phyloP scores from a whole-genome alignment of 345 rosid species.

The Syzygium aromaticum region DNA sequence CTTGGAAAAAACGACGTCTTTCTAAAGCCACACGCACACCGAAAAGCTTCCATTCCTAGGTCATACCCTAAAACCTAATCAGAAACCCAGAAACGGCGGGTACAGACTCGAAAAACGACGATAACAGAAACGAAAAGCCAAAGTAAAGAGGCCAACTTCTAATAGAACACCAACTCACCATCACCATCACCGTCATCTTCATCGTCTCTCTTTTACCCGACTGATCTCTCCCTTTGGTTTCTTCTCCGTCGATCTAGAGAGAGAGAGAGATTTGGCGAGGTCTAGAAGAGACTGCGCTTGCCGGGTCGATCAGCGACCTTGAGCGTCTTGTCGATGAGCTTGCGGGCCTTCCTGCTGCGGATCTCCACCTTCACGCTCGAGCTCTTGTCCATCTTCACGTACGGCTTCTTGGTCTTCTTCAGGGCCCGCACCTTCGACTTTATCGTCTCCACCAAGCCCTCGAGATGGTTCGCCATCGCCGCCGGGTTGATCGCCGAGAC shows the following conservation, averaged over 20 bases:
- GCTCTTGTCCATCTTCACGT: conserved; percentile 86
- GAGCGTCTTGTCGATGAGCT: conserved; percentile 75
- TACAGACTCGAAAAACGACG: not conserved
- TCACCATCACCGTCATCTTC: not conserved
- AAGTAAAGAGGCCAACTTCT: not conserved
- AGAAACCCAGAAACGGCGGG: not conserved
- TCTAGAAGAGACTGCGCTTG: conserved; percentile 23
- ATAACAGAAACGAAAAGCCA: not conserved
- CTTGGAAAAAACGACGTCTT: not conserved
- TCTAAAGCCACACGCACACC: not conserved
- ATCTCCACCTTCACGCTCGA: conserved; percentile 92
- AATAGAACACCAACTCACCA: not conserved
- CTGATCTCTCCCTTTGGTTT: not conserved
- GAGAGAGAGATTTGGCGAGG: not conserved
- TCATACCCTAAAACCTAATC: not conserved
- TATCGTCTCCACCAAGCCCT: conserved; percentile 67
- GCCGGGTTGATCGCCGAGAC: not conserved
- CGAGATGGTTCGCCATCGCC: conserved; percentile 63
- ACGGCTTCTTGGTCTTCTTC: conserved; percentile 52
- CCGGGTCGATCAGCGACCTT: conserved; percentile 74
- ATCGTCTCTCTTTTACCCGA: not conserved
- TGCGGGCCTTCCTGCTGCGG: conserved; percentile 75
- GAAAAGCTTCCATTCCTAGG: not conserved
- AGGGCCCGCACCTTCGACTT: conserved; percentile 70
- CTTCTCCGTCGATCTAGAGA: not conserved